Base-by-base conservation (phyloP, 345 rosid genomes). In the Corchorus olitorius region DNA sequence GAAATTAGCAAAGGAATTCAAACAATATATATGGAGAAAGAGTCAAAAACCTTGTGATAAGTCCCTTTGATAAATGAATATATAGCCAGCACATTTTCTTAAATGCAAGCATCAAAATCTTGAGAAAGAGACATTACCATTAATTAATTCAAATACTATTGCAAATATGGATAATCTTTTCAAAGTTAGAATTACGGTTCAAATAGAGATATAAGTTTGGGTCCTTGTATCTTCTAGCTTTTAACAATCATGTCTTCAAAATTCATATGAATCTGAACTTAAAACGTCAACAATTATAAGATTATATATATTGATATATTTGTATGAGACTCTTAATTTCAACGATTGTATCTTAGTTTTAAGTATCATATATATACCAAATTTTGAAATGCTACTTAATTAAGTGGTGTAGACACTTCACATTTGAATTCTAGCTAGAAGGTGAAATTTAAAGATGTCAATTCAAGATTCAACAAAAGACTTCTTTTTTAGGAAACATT, bases 1-100 rank as follows among this genome's bases (percentile, higher is more conserved):
- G 19, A 55, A 55, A n/a, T 55, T 27, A 55, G 63, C 63, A 58
- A 58, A 22, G 62, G 62, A 58, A 58, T 56, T 56, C 12, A 27
- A n/a, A 19, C 22, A 0, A 56, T 20, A 56, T 1, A 39, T 39
- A 39, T 3, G 43, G 34, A 58, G 63, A 58, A 58, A 58, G 20
- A 58, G 37, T 22, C 16, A 58, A 58, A 37, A 37, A 45, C 68
- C 16, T 63, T 41, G 37, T 63, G 68, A 33, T 35, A 22, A 22
- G 11, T 5, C 9, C 1, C 8, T 45, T 6, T 45, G 48, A 27
- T 27, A 27, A 27, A 27, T 6, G 10, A 6, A 8, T 6, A 9
- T 5, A 45, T 6, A 8, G 34, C 61, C 61, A 20, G 61, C 34
- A 22, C 63, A 14, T 56, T 58, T 58, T 12, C 22, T 58, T 20